Evolutionary conservation across 257 asterid genomes (phyloP), one percentile per base, ranked within the genome.

Genomic region (Nicotiana obtusifolia): DNA sequence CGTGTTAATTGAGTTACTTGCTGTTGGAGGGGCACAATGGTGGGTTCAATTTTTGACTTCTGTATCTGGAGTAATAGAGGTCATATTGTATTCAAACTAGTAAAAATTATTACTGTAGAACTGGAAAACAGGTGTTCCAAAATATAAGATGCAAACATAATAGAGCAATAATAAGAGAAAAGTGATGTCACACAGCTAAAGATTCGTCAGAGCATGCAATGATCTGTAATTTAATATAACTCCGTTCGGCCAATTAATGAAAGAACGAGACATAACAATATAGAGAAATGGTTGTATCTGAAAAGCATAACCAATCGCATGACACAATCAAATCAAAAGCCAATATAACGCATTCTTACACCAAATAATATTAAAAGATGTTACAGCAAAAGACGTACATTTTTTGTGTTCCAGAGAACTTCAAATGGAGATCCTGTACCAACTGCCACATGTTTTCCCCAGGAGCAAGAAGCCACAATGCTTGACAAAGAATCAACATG

Each of bases 401-500:
- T 88, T 86, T 89, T 91, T 22, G 97, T 90, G 87, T 91, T 97
- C 97, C 93, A 91, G 83, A 94, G 90, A 84, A 96, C 84, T 85
- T 94, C 99, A 33, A 96, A 96, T 44, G 97, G 90, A 80, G 98
- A 90, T 84, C 99, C 99, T 31, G 99, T 91, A 83, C 99, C 99
- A 76, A 96, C 95, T 9, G 97, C 89, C 33, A 93, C 99, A 77
- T 91, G 92, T 83, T 93, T 96, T 15, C 99, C 99, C 99, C 99
- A 96, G 66, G 98, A 94, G 90, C 99, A 96, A 75, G 99, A 94
- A 53, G 92, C 98, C 85, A 96, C 99, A 82, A 93, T 87, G 83
- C 97, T 93, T 41, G 99, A 87, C 83, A 96, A 83, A 80, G 91
- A 87, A 84, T 96, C 99, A 30, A 89, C 91, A 82, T 96, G 91